Evolutionary conservation across 2,329 filamentous ascomycete genomes (phyloP).

Genomic region (Pseudovirgaria hyperparasitica): DNA sequence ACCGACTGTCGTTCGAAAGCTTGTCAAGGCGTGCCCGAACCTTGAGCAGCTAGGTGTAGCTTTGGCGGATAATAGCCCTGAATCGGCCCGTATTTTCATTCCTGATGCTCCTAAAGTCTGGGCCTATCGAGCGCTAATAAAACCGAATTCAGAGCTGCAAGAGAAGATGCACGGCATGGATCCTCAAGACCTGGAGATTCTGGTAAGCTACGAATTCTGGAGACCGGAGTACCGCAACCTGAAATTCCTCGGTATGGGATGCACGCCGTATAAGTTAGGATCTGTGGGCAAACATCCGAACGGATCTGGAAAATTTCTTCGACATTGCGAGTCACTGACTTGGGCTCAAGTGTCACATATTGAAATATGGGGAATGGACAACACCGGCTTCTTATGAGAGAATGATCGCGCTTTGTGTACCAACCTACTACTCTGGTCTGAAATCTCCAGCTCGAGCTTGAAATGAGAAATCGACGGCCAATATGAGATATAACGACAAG

Average conservation of each 20-base stretch:
- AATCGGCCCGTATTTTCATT: conserved; percentile 22
- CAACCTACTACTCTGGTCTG: too few species aligned
- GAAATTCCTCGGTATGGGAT: conserved; percentile 27
- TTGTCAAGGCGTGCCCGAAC: conserved; percentile 43
- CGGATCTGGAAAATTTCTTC: too few species aligned
- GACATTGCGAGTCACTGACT: too few species aligned
- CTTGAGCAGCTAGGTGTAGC: conserved; percentile 46
- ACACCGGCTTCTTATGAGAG: too few species aligned
- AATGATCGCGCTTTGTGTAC: too few species aligned
- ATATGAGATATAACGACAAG: too few species aligned
- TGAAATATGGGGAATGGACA: too few species aligned
- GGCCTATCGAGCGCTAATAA: conserved; percentile 27
- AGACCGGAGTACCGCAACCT: conserved; percentile 20
- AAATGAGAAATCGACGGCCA: too few species aligned
- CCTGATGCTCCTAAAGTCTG: conserved; percentile 25
- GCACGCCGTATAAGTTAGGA: conserved; percentile 25
- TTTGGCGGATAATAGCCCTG: conserved; percentile 39
- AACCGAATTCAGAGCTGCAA: conserved; percentile 12
- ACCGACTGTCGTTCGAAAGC: conserved; percentile 32
- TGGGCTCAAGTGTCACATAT: too few species aligned
- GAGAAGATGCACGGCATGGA: conserved; percentile 15
- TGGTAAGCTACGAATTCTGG: conserved; percentile 20
- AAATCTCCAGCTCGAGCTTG: too few species aligned
- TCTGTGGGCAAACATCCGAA: too few species aligned
- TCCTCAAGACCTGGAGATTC: conserved; percentile 19